Evolutionary conservation across 805 yeast genomes (phyloP).

Genomic region (Lipomyces lipofer): DNA sequence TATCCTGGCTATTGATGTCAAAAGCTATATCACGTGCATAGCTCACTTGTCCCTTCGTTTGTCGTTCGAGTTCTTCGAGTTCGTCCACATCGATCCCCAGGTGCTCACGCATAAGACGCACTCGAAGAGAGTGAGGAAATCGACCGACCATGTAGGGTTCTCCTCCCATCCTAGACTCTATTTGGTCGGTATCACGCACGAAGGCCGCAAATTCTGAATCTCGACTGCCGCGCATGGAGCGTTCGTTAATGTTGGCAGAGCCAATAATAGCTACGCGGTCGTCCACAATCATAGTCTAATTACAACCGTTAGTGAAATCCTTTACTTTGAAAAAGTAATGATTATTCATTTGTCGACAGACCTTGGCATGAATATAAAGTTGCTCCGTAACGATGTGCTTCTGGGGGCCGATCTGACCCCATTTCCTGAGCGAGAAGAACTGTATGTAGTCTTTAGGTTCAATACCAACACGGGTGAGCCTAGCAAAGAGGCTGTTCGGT

Average conservation of each 20-base stretch:
- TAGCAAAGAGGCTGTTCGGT: constrained; percentile 78
- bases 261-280: constrained; percentile 94
- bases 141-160: constrained; percentile 76
- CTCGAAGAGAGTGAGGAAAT: constrained; percentile 85
- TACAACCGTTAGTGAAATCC: not conserved
- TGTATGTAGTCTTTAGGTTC: constrained; percentile 88
- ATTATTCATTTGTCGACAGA: too few species aligned
- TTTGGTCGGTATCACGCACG: constrained; percentile 76
- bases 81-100: constrained; percentile 90
- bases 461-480: constrained; percentile 74
- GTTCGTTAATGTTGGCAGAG: constrained; percentile 93
- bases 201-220: constrained; percentile 94
- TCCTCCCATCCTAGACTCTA: constrained; percentile 76
- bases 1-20: constrained; percentile 16
- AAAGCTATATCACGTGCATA: not conserved
- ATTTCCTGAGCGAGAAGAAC: constrained; percentile 86
- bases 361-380: constrained; percentile 89
- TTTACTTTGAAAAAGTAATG: not conserved
- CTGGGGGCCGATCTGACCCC: constrained; percentile 87
- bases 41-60: constrained; percentile 43
- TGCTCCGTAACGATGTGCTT: constrained; percentile 82
- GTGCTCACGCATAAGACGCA: constrained; percentile 95
- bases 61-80: constrained; percentile 75
- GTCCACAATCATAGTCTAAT: constrained; percentile 68
- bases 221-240: constrained; percentile 91